Conservation (phyloP, 257 asterid genomes). For the Nicotiana sylvestris region DNA sequence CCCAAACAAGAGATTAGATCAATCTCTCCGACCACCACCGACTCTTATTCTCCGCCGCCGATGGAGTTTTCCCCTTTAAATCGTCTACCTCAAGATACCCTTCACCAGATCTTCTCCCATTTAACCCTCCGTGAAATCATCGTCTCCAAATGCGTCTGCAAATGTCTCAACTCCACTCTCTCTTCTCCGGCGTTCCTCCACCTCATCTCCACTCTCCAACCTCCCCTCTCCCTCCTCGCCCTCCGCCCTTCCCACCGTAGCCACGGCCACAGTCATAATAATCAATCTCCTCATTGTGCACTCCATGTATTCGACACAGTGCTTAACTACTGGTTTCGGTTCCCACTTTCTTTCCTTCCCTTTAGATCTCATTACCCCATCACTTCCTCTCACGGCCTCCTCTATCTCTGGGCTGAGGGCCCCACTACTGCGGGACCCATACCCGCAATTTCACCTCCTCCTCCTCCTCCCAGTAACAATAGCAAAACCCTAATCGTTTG, state of each 20-base stretch:
- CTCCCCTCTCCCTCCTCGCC: constrained; percentile 55
- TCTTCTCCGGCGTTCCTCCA: constrained; percentile 72
- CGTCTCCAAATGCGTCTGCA: constrained; percentile 68
- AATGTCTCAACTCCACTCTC: constrained; percentile 44
- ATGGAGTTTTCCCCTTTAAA: constrained; percentile 87
- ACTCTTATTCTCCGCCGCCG: neutral
- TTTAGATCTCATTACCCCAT: constrained; percentile 79
- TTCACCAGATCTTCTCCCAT: constrained; percentile 75
- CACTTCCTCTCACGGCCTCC: constrained; percentile 73
- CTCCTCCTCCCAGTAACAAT: neutral
- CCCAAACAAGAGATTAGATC: neutral
- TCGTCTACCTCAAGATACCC: constrained; percentile 68
- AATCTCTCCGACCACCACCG: neutral
- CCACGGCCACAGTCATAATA: constrained; percentile 37
- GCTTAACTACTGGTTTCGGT: constrained; percentile 60
- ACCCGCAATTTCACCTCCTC: neutral
- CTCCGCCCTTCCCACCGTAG: constrained; percentile 64
- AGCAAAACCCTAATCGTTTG: constrained; percentile 69
- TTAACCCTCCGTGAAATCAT: constrained; percentile 73
- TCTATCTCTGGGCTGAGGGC: constrained; percentile 76
- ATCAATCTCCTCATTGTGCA: constrained; percentile 18
- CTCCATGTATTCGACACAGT: constrained; percentile 76
- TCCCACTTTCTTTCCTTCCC: constrained; percentile 84
- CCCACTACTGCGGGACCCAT: neutral
- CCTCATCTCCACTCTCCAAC: constrained; percentile 53